These are phyloP conservation scores for Sclerotinia spermophila DNA, from an alignment of 2,329 filamentous ascomycete genomes.

Conservation along the genomic window DNA sequence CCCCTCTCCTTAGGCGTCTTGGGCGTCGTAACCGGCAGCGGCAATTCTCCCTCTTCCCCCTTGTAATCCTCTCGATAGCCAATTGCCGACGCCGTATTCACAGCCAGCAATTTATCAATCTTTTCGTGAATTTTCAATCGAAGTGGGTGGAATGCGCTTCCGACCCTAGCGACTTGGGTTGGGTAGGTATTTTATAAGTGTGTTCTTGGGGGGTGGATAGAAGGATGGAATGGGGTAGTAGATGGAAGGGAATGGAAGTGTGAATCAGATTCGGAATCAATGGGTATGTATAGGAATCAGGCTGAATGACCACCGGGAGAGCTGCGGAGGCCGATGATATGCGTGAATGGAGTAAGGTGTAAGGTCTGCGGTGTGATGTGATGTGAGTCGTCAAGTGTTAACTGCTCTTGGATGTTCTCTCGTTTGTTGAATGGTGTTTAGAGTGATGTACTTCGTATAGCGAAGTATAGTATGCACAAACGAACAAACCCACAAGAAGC, in stretches of 20 bases:
- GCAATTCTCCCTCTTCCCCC: slow-evolving; percentile 25
- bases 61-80: slow-evolving; percentile 14
- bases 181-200: neutral
- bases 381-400: neutral
- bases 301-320: neutral
- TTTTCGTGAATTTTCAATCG: slow-evolving; percentile 32
- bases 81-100: slow-evolving; percentile 26
- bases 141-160: slow-evolving; percentile 34
- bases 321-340: neutral
- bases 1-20: slow-evolving; percentile 22
- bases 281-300: too few species aligned
- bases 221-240: too few species aligned
- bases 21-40: slow-evolving; percentile 34
- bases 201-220: neutral
- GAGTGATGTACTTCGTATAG: neutral
- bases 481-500: too few species aligned
- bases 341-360: neutral
- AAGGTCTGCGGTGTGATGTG: neutral
- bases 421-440: neutral
- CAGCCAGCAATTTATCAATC: slow-evolving; percentile 28
- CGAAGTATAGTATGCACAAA: too few species aligned
- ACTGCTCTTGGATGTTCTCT: neutral
- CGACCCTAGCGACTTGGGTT: slow-evolving; percentile 30
- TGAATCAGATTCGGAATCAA: too few species aligned
- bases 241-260: too few species aligned